phyloP scores from a whole-genome alignment of 495 filamentous ascomycete species.

The Platismatia glauca region DNA sequence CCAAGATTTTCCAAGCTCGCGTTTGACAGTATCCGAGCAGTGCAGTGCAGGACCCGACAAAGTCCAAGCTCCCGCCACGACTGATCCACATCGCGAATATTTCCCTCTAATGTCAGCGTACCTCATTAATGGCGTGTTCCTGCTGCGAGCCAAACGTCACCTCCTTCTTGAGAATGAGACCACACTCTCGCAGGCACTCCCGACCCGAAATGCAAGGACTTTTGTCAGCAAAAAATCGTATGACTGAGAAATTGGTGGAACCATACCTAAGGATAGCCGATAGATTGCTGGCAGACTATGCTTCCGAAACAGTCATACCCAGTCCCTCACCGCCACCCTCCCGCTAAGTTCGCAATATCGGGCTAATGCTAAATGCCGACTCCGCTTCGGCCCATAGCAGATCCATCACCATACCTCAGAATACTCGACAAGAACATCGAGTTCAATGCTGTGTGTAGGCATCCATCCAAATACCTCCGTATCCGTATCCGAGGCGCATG shows the following conservation, averaged over 20 bases:
- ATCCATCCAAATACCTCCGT: too few species aligned
- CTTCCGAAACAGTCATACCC: too few species aligned
- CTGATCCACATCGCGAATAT: not conserved
- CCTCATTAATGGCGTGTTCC: not conserved
- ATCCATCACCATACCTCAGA: not conserved
- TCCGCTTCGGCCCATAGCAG: not conserved
- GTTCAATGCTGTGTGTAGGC: not conserved
- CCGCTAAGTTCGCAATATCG: not conserved
- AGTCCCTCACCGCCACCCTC: not conserved
- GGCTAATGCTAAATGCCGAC: not conserved
- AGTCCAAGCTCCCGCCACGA: not conserved
- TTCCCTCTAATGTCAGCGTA: not conserved
- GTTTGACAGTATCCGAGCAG: not conserved
- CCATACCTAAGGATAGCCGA: too few species aligned
- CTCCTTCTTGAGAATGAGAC: too few species aligned
- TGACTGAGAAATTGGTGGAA: not conserved
- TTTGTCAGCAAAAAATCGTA: not conserved
- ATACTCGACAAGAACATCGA: not conserved
- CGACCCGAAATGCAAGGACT: not conserved
- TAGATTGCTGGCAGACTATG: not conserved
- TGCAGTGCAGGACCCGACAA: not conserved
- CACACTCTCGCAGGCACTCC: not conserved
- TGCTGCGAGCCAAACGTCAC: not conserved
- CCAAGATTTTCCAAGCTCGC: not conserved
- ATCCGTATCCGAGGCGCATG: not conserved